phyloP scores from a whole-genome alignment of 2,329 filamentous ascomycete genomes.

The Cladosporium sp. region DNA sequence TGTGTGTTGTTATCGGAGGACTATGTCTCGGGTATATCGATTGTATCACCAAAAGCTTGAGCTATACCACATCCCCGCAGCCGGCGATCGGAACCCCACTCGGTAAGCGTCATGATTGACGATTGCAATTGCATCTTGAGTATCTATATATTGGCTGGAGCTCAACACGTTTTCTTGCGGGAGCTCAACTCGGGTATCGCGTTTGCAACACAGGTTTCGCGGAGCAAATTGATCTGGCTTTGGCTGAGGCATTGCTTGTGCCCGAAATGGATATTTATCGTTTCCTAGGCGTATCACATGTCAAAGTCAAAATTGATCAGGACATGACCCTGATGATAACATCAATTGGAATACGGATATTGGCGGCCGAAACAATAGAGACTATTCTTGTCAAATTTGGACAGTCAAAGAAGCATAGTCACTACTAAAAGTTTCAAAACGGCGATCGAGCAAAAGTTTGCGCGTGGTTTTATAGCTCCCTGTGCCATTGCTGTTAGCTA shows the following conservation, averaged over 20 bases:
- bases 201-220: background rate
- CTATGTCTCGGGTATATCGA: slow-evolving; percentile 15
- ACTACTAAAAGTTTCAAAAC: background rate
- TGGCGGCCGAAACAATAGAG: background rate
- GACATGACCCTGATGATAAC: background rate
- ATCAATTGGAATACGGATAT: background rate
- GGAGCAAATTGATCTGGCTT: background rate
- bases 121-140: slow-evolving; percentile 8
- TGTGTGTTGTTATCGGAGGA: slow-evolving; percentile 4
- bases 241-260: too few relatives aligned
- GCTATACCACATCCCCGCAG: slow-evolving; percentile 12
- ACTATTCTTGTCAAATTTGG: background rate
- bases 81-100: slow-evolving; percentile 15
- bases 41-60: slow-evolving; percentile 5
- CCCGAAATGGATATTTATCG: background rate
- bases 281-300: background rate
- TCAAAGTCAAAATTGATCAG: background rate
- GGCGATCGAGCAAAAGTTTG: background rate
- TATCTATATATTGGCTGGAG: slow-evolving; percentile 8
- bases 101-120: slow-evolving; percentile 16
- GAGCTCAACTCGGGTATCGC: background rate
- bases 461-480: background rate
- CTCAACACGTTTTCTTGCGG: background rate
- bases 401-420: background rate
- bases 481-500: background rate